These are phyloP conservation scores for Aegilops longissima DNA, from an alignment of 176 grass and related monocot genomes.

Conservation along the genomic window DNA sequence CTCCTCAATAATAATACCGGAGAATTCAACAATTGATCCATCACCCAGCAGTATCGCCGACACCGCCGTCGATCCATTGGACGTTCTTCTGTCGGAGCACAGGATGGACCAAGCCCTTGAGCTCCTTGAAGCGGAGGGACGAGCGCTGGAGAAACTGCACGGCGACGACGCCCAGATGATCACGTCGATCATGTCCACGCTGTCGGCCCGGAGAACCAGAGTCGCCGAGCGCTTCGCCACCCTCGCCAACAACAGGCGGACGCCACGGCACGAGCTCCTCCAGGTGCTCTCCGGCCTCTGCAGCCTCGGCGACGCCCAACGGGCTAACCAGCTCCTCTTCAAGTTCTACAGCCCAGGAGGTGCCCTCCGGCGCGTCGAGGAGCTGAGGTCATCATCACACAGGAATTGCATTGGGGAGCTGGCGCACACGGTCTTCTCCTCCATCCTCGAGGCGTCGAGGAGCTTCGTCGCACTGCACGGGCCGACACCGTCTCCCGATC, in stretches of 20 bases:
- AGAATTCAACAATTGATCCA: not conserved
- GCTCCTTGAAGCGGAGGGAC: conserved; percentile 19
- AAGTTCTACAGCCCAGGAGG: not conserved
- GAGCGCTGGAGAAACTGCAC: not conserved
- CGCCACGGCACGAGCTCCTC: conserved; percentile 37
- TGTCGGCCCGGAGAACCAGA: conserved; percentile 19
- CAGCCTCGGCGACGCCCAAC: conserved; percentile 39
- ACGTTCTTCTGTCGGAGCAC: conserved; percentile 44
- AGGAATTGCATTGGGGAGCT: conserved; percentile 37
- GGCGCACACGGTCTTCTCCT: conserved; percentile 42
- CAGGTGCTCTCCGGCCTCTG: conserved; percentile 41
- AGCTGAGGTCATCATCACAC: conserved; percentile 1
- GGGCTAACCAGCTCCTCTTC: conserved; percentile 38
- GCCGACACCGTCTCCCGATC: not conserved
- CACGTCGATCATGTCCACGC: not conserved
- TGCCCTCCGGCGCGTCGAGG: not conserved
- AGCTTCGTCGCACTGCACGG: conserved; percentile 37
- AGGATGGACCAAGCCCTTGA: conserved; percentile 41
- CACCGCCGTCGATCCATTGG: conserved; percentile 21
- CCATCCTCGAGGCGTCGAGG: conserved; percentile 32
- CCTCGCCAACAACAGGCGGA: conserved; percentile 38
- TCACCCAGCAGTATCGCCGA: not conserved
- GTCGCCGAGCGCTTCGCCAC: conserved; percentile 32
- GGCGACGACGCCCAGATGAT: conserved; percentile 9
- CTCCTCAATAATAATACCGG: not conserved